Evolutionary conservation across 2,329 filamentous ascomycete species (phyloP), one percentile per base, ranked within the genome.

Genomic region (Beauveria brongniartii): DNA sequence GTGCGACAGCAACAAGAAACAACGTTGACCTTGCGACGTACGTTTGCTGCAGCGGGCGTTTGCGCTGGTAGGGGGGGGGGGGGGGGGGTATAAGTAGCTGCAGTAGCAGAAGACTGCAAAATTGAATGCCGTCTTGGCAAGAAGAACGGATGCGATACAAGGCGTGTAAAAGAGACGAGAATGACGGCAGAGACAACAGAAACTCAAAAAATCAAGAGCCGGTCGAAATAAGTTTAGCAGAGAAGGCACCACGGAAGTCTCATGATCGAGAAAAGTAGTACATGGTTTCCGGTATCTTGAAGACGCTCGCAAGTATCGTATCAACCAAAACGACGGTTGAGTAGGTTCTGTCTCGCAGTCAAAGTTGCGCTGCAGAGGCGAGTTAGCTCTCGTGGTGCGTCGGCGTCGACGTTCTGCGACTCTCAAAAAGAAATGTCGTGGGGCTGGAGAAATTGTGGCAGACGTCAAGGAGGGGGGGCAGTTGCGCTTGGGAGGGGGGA

Each of bases 121-220:
- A 18, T 3, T 18, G 10, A 43, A 37, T 8, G 37, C 56, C 22
- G 40, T 26, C 26, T 40, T 41, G 18, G 41, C 14, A 44, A 41
- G 34, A 52, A 30, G 30, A 47, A 53, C 9, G 48, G 37, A 53
- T 46, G 63, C 61, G 44, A 40, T 63, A 62, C 51, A 61, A 18
- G 53, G 28, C 20, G 54, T n/a, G 20, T 55, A 7, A 28, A 40
- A 63, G 64, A 66, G 14, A 43, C 50, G 8, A 20, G 16, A 41
- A 54, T 18, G 48, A 53, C 16, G 56, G 63, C 34, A 41, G 34
- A 55, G 47, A 44, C 26, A 58, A 51, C 43, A 52, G 30, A 55
- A 60, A 41, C 51, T 63, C 52, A 50, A 62, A 61, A 62, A 59
- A 34, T 16, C 41, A 57, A 57, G 50, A 59, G 59, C 44, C 53